Base-by-base conservation (phyloP, 768 basidiomycete species). In the Suillus weaverae region DNA sequence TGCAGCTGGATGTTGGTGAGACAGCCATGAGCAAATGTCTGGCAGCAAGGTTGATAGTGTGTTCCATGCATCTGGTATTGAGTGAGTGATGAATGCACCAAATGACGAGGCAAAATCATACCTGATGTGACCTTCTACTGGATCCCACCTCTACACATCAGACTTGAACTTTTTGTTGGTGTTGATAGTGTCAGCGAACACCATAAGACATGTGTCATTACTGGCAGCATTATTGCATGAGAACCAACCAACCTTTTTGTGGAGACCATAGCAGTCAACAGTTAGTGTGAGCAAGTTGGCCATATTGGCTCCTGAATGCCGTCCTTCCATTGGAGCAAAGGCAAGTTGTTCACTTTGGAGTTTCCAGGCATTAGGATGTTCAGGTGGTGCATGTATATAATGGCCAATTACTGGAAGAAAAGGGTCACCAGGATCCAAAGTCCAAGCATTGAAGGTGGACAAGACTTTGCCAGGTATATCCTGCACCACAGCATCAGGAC, bases 61-160 rank as follows among this genome's bases (percentile, higher is more conserved):
- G 77, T 55, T 79, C 77, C 70, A 78, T 78, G 64, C 76, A 78
- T 48, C 76, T 77, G 32, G 0, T 1, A 41, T 41, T 41, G 41
- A 2, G 26, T 26, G 26, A 26, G 26, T 26, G 26, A 2, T 26
- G 26, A 26, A 26, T 26, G 26, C 26, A 26, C 26, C 1, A 26
- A 26, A 26, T 26, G 2, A 26, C 26, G 26, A 26, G 26, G 39
- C 39, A 39, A 26, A 46, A 26, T 26, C 44, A 50, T 50, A 50
- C 22, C 48, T 50, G 3, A 50, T 26, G 2, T 50, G 48, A 0
- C 22, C 22, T 26, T 60, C 32, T 57, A 44, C 18, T 46, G 50
- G 65, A 57, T 68, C 26, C 26, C 26, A 26, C 26, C 26, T 26
- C 26, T 1, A 2, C 2, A 2, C 26, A 26, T 2, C 26, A 26